Base-by-base conservation (phyloP, 2,329 filamentous ascomycete genomes). In the Macrophomina pseudophaseolina region DNA sequence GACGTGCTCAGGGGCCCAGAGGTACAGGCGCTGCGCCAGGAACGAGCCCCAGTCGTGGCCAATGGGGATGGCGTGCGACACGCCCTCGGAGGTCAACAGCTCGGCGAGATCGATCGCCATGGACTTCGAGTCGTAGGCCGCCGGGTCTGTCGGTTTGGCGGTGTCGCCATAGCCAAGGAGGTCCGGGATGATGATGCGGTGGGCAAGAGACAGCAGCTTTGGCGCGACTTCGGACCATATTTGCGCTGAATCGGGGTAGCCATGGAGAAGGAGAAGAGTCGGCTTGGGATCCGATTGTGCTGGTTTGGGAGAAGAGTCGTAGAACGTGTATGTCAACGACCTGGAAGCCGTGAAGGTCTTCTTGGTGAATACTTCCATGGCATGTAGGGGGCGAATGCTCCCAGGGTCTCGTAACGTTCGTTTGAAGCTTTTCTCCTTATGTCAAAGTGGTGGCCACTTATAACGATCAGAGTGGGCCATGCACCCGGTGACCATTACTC, bases 41-140 rank as follows among this genome's bases (percentile, higher is more conserved):
- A 65, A 67, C 11, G 78, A 78, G 38, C 84, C 84, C 82, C 82
- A 85, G 71, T 85, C 83, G 68, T 85, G 83, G 53, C 83, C 83
- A 35, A 84, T 74, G 1, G 80, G 76, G 64, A 84, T 14, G 60
- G 73, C 58, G 11, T 70, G 70, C 7, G 52, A 33, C 38, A 66
- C 48, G 14, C 62, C 64, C 64, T 75, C 72, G 4, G 70, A 67
- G 52, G 74, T 71, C 3, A 71, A 46, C 30, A 70, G 63, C 35
- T 66, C 62, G 9, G 67, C 56, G 23, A 70, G 7, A 16, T 69
- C 68, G 30, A 33, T 32, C 11, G 62, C 12, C 66, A 68, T 64
- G 44, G 38, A 46, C 38, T 67, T 67, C 11, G 42, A 68, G 44
- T 38, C 62, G 54, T 65, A 52, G 44, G 58, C 23, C 30, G 62